Evolutionary conservation across 1,139 yeast genomes (phyloP).

Genomic region (Suzukiozyma palmioleophila): DNA sequence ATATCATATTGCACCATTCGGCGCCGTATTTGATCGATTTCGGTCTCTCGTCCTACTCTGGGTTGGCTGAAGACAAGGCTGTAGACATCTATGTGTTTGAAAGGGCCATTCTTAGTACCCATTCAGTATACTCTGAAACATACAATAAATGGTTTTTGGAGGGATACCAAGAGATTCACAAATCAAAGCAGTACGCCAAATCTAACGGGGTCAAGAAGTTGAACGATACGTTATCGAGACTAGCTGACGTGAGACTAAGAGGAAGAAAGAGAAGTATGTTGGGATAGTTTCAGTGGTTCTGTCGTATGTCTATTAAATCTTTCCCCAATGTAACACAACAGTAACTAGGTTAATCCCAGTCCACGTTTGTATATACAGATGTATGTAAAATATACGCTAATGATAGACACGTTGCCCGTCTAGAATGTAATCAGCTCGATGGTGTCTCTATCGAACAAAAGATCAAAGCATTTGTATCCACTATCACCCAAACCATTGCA

Average conservation of each 20-base stretch:
- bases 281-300: constrained; percentile 40
- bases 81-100: constrained; percentile 94
- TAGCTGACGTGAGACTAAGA: constrained; percentile 82
- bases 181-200: constrained; percentile 19
- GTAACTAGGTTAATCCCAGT: no score
- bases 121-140: constrained; percentile 62
- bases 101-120: constrained; percentile 87
- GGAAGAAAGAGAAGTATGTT: constrained; percentile 96
- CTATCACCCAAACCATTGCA: constrained; percentile 6
- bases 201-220: constrained; percentile 32
- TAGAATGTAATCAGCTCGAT: constrained; percentile 8
- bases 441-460: constrained; percentile 8
- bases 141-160: constrained; percentile 70
- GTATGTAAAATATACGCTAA: no score
- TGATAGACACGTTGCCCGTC: not conserved
- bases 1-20: constrained; percentile 54
- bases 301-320: not conserved
- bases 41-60: constrained; percentile 79
- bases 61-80: constrained; percentile 85
- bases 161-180: constrained; percentile 58
- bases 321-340: no score
- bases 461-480: constrained; percentile 8
- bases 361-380: constrained; percentile 4
- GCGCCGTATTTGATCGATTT: constrained; percentile 79
- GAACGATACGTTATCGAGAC: constrained; percentile 55